These are phyloP conservation scores for Candida tibetensis DNA, from an alignment of 805 yeast genomes.

Conservation along the genomic window DNA sequence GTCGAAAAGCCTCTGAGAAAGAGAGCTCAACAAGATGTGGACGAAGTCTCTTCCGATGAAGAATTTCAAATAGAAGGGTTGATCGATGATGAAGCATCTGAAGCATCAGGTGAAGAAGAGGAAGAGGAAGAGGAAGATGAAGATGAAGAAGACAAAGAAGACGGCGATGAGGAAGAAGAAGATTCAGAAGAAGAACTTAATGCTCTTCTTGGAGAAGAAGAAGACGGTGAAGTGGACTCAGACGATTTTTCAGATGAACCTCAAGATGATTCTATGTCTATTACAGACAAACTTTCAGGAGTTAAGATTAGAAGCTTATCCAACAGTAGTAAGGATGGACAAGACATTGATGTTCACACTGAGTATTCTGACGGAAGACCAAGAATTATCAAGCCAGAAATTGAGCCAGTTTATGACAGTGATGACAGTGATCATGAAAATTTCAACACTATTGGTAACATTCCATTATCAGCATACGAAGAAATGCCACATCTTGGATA, in stretches of 20 bases:
- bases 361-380: slow-evolving; percentile 75
- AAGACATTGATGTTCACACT: slow-evolving; percentile 35
- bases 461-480: slow-evolving; percentile 91
- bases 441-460: slow-evolving; percentile 85
- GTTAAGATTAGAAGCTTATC: slow-evolving; percentile 51
- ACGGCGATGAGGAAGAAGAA: slow-evolving; percentile 18
- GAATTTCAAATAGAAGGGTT: slow-evolving; percentile 37
- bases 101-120: slow-evolving; percentile 22
- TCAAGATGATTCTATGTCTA: slow-evolving; percentile 45
- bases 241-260: slow-evolving; percentile 55
- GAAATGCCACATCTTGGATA: slow-evolving; percentile 97
- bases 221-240: slow-evolving; percentile 39
- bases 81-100: slow-evolving; percentile 43
- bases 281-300: slow-evolving; percentile 55
- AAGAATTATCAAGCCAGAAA: slow-evolving; percentile 82
- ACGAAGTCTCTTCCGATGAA: slow-evolving; percentile 27
- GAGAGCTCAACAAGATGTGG: slow-evolving; percentile 16
- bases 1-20: slow-evolving; percentile 9
- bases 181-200: slow-evolving; percentile 59
- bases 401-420: slow-evolving; percentile 90
- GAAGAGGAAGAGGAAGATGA: slow-evolving; percentile 12
- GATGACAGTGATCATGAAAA: slow-evolving; percentile 87
- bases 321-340: slow-evolving; percentile 25
- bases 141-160: slow-evolving; percentile 16
- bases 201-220: slow-evolving; percentile 53